A percentile compares a stretch with the other conserved stretches of the same genome.
These are phyloP conservation scores for Backusella morwellensis DNA, from an alignment of 192 early-diverging fungal genomes.

Conservation along the genomic window DNA sequence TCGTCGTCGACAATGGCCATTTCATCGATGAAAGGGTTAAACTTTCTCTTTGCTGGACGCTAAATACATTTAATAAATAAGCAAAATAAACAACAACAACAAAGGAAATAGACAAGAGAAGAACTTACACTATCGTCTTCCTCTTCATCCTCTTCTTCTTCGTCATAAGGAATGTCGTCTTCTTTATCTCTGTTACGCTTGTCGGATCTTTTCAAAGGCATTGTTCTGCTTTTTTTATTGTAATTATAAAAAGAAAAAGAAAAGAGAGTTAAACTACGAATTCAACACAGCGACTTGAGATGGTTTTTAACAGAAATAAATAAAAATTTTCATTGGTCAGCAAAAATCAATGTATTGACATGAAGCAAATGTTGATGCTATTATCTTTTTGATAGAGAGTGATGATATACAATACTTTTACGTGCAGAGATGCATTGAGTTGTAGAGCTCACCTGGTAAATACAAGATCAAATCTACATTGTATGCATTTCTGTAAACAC, in stretches of 20 bases:
- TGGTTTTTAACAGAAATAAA: background rate
- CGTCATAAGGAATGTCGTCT: conserved; percentile 48
- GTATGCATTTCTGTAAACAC: no score
- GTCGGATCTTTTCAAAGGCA: conserved; percentile 17
- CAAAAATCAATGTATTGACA: background rate
- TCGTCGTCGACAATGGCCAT: conserved; percentile 74
- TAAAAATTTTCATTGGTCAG: conserved; percentile 6
- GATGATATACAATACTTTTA: no score
- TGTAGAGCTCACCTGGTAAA: no score
- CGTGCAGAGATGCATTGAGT: background rate
- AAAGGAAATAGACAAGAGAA: background rate
- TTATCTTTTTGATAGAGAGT: no score
- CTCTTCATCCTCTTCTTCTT: conserved; percentile 52
- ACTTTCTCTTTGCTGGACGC: conserved; percentile 43
- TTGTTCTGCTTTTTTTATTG: background rate
- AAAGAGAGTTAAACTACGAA: background rate
- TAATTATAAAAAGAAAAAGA: background rate
- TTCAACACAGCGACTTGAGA: background rate
- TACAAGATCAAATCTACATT: no score
- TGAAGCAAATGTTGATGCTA: background rate
- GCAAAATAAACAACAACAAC: background rate
- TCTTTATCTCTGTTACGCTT: conserved; percentile 17
- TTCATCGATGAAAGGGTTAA: conserved; percentile 58
- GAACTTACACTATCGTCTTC: conserved; percentile 41
- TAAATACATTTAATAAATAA: conserved; percentile 27